A percentile compares a stretch with the other conserved stretches of the same genome.
Conservation (phyloP, 306 rosid genomes). For the Arachis hypogaea region DNA sequence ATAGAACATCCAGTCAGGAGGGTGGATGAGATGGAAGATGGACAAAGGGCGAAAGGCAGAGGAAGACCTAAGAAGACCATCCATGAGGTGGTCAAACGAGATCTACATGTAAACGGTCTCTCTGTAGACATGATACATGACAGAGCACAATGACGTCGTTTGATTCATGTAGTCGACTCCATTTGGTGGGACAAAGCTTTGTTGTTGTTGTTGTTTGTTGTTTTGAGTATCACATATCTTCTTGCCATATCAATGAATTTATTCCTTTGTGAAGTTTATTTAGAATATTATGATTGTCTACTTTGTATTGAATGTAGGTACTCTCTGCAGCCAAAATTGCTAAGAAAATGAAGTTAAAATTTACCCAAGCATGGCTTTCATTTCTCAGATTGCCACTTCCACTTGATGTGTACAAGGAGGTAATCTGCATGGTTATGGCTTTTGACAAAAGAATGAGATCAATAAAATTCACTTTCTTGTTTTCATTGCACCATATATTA, state of each 20-base stretch:
- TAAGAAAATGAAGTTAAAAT: conserved; percentile 79
- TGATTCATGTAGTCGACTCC: too few relatives aligned
- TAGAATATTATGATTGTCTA: background rate
- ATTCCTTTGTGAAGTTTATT: background rate
- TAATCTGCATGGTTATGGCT: conserved; percentile 44
- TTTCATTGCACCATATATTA: background rate
- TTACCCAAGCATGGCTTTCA: conserved; percentile 86
- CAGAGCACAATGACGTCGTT: too few relatives aligned
- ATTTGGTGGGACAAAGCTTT: too few relatives aligned
- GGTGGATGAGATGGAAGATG: too few relatives aligned
- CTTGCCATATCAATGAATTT: background rate
- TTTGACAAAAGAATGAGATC: conserved; percentile 12
- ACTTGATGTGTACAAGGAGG: conserved; percentile 90
- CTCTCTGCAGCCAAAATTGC: conserved; percentile 57
- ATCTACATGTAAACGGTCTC: too few relatives aligned
- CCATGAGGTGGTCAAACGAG: too few relatives aligned
- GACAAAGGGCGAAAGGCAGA: too few relatives aligned
- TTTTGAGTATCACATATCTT: conserved; percentile 2
- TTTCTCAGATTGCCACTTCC: conserved; percentile 88
- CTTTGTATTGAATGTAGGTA: conserved; percentile 51
- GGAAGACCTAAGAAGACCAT: too few relatives aligned
- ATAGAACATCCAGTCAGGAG: too few relatives aligned
- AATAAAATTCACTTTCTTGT: too few relatives aligned
- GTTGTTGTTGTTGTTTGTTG: too few relatives aligned
- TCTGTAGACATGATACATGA: too few relatives aligned